Conservation (phyloP, 2,329 filamentous ascomycete species). For the Trichoderma asperellum region DNA sequence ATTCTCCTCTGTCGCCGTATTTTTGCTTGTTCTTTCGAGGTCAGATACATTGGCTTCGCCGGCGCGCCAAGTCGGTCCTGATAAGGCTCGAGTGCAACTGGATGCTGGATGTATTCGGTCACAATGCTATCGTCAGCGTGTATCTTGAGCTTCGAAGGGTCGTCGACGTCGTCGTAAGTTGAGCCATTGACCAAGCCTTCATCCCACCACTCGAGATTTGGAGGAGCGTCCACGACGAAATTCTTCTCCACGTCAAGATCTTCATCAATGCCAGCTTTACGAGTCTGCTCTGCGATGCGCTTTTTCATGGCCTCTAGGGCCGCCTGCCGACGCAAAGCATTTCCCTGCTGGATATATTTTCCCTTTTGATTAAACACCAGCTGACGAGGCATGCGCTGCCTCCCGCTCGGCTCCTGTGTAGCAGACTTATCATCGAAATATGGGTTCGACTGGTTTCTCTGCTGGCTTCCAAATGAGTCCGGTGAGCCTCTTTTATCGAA, state of each 20-base stretch:
- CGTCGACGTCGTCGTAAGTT: constrained; percentile 72
- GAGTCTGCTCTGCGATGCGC: constrained; percentile 82
- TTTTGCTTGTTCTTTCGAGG: constrained; percentile 87
- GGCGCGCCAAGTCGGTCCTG: constrained; percentile 81
- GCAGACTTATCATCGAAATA: constrained; percentile 76
- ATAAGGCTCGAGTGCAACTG: constrained; percentile 85
- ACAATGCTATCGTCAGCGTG: constrained; percentile 81
- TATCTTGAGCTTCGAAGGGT: constrained; percentile 70
- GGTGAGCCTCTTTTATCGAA: not conserved
- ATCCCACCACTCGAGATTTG: constrained; percentile 97
- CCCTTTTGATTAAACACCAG: constrained; percentile 93
- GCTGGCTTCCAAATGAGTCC: constrained; percentile 28
- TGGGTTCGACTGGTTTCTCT: constrained; percentile 59
- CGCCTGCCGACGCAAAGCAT: constrained; percentile 83
- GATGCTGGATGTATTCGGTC: constrained; percentile 90
- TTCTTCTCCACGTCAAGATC: constrained; percentile 87
- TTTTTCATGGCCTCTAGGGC: constrained; percentile 94
- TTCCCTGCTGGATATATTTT: constrained; percentile 95
- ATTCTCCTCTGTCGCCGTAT: constrained; percentile 86
- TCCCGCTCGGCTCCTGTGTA: constrained; percentile 59
- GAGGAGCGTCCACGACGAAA: constrained; percentile 81
- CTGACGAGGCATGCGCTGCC: constrained; percentile 71
- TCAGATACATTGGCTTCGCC: constrained; percentile 90
- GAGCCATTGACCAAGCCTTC: constrained; percentile 79
- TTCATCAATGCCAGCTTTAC: constrained; percentile 92